Conservation (phyloP, 495 filamentous ascomycete species). For the Terfezia boudieri region DNA sequence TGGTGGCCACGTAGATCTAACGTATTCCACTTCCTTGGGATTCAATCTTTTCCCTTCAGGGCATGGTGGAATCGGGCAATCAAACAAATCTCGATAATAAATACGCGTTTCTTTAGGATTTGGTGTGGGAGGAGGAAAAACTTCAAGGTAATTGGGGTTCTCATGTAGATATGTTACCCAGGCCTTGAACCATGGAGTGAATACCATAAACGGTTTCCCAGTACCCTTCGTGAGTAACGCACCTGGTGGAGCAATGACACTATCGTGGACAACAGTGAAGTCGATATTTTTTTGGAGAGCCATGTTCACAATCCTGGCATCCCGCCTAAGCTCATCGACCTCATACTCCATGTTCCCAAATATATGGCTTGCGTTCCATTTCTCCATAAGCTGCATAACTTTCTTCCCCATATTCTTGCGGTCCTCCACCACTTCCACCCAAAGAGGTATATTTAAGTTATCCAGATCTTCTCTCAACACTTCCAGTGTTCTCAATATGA, state of each 20-base stretch:
- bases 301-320: slow-evolving; percentile 38
- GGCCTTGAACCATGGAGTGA: slow-evolving; percentile 55
- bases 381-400: slow-evolving; percentile 43
- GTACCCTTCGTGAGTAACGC: slow-evolving; percentile 31
- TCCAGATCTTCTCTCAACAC: slow-evolving; percentile 43
- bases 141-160: slow-evolving; percentile 40
- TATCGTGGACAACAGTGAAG: slow-evolving; percentile 50
- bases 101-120: slow-evolving; percentile 37
- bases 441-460: slow-evolving; percentile 54
- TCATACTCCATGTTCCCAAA: slow-evolving; percentile 59
- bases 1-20: slow-evolving; percentile 41
- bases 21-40: slow-evolving; percentile 26
- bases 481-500: slow-evolving; percentile 45
- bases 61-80: slow-evolving; percentile 34
- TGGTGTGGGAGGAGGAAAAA: slow-evolving; percentile 32
- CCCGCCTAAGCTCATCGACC: slow-evolving; percentile 53
- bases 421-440: slow-evolving; percentile 47
- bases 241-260: slow-evolving; percentile 60
- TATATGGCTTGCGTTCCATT: slow-evolving; percentile 55
- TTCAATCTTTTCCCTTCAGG: slow-evolving; percentile 43
- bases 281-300: slow-evolving; percentile 38
- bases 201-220: slow-evolving; percentile 66
- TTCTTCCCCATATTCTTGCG: slow-evolving; percentile 37
- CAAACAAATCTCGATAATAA: slow-evolving; percentile 37
- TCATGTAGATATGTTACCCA: slow-evolving; percentile 53